Base-by-base conservation (phyloP, 139 green algal genomes). In the Micromonas commoda region DNA sequence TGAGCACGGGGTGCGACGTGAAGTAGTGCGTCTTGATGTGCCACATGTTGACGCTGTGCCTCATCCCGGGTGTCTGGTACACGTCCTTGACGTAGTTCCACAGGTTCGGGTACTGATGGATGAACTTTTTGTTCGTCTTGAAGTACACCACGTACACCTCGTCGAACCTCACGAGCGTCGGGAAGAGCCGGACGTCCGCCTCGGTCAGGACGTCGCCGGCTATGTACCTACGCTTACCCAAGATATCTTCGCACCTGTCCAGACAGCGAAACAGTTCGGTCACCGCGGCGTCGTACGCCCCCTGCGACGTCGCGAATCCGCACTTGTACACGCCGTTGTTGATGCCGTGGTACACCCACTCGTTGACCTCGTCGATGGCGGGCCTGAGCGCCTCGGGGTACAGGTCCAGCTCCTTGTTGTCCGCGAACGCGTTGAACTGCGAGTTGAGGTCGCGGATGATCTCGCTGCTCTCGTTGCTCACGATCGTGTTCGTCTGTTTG, bases 321-420 rank as follows among this genome's bases (percentile, higher is more conserved):
- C 89, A 97, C 19, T 89, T 75, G 86, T 98, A 98, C 23, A 98
- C 94, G 20, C 94, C 94, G 73, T 97, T 99, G 89, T 97, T 98
- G 83, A 98, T 97, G 32, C 29, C 68, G 2, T 83, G 77, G 71
- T 97, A 97, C 1, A 95, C 82, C 91, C 91, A 97, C 34, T 83
- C 80, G 80, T 97, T 82, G 24, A 88, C 69, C 39, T 80, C 83
- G 28, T 86, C 81, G 26, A 88, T 87, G 9, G 31, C 60, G 3
- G 54, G 39, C 2, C 52, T 16, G 28, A 86, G 60, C 37, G 57
- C 52, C 24, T 81, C 51, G 21, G 84, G 83, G 68, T 85, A 86
- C 13, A 89, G 72, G 78, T 88, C 84, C 33, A 86, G 54, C 19
- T 64, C 26, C 29, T 82, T 69, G 76, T 92, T 86, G 64, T 80